Evolutionary conservation across 257 asterid species (phyloP).

Genomic region (Phtheirospermum japonicum): DNA sequence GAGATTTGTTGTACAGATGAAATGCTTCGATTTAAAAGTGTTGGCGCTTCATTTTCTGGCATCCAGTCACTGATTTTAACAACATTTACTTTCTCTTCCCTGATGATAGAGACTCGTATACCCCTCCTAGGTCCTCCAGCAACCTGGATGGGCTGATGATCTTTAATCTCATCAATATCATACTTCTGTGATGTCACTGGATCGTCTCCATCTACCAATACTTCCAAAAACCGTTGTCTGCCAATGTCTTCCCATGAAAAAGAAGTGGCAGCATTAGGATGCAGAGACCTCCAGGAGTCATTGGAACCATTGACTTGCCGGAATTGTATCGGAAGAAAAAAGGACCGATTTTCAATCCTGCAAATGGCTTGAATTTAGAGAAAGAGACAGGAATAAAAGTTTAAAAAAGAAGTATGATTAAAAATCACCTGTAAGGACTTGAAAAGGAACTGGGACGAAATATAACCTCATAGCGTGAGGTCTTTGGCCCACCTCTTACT

Average conservation of each 20-base stretch:
- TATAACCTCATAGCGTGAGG: constrained; percentile 74
- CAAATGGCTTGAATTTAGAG: constrained; percentile 32
- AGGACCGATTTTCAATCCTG: constrained; percentile 94
- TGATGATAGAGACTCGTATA: constrained; percentile 62
- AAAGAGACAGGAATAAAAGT: constrained; percentile 11
- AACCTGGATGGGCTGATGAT: constrained; percentile 70
- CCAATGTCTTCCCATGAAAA: constrained; percentile 99
- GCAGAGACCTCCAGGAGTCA: constrained; percentile 79
- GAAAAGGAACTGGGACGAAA: constrained; percentile 77
- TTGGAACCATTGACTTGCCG: constrained; percentile 83
- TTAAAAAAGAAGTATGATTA: constrained; percentile 16
- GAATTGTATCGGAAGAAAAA: constrained; percentile 68
- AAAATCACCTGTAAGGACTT: constrained; percentile 89
- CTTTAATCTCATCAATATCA: constrained; percentile 84
- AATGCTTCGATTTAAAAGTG: constrained; percentile 43
- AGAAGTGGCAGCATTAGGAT: constrained; percentile 75
- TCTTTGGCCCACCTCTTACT: constrained; percentile 87
- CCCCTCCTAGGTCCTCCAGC: constrained; percentile 61
- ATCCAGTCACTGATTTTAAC: constrained; percentile 89
- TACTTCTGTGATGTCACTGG: constrained; percentile 59
- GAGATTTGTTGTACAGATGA: constrained; percentile 46
- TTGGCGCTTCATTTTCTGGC: constrained; percentile 53
- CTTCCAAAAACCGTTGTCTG: constrained; percentile 63
- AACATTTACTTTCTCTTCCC: constrained; percentile 90
- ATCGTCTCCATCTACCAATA: constrained; percentile 72